Conservation (phyloP, 495 filamentous ascomycete genomes). For the Hypoxylon intermedium region DNA sequence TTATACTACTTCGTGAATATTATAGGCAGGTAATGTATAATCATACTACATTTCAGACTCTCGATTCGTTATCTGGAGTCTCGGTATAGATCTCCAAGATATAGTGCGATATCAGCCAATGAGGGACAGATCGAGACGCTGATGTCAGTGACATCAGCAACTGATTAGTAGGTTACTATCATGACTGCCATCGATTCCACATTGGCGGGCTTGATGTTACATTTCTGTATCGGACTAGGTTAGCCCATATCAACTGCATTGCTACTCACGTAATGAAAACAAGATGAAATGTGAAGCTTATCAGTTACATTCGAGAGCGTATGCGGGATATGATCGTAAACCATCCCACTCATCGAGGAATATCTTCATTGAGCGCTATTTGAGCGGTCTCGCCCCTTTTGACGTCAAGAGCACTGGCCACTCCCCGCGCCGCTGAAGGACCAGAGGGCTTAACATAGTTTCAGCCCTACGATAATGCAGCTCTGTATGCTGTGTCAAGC, state of each 20-base stretch:
- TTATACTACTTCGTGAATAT: too few relatives aligned
- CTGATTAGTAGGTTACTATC: neutral
- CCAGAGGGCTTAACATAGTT: too few relatives aligned
- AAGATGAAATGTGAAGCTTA: neutral
- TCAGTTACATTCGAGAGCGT: neutral
- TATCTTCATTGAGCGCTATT: too few relatives aligned
- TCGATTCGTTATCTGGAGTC: neutral
- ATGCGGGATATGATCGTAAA: neutral
- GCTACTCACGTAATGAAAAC: neutral
- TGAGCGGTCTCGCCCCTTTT: too few relatives aligned
- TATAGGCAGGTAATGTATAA: neutral
- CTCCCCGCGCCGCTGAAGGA: too few relatives aligned
- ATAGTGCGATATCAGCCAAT: conserved; percentile 11
- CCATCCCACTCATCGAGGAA: neutral
- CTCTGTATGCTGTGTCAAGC: too few relatives aligned
- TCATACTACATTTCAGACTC: neutral
- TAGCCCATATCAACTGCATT: neutral
- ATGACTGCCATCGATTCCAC: too few relatives aligned
- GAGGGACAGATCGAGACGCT: neutral
- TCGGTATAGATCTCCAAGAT: conserved; percentile 13
- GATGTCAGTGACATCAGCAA: neutral
- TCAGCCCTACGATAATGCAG: too few relatives aligned
- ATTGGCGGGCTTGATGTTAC: neutral
- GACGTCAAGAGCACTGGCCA: too few relatives aligned
- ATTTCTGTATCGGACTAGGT: neutral